Evolutionary conservation across 768 basidiomycete species (phyloP), one percentile per base, ranked within the genome.

Genomic region (Mycena indigotica): DNA sequence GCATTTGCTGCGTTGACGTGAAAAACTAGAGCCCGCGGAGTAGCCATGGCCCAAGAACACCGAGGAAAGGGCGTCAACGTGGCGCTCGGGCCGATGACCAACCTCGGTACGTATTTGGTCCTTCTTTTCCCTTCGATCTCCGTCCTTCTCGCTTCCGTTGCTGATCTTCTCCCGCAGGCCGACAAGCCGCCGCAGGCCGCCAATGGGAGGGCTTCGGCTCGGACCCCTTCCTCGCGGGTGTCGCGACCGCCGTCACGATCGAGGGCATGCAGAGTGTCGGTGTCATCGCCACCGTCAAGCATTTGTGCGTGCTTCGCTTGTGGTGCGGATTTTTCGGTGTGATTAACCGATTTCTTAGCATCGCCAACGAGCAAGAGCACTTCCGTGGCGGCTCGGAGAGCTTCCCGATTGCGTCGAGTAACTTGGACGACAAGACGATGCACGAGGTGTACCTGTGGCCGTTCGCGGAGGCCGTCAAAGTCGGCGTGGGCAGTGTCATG

Each of bases 21-120:
- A 63, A 82, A 80, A 35, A 75, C 26, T 59, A 80, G 84, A 44
- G 66, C 70, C 24, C 79, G 87, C 24, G 86, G 83, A 1, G 57
- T 72, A 4, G 83, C 82, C 1, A 81, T 89, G 76, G 87, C 85
- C 10, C 45, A 75, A 56, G 88, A 90, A 68, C 82, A 84, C 73
- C 73, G 72, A 53, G 79, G 77, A 24, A 85, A 87, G 67, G 88
- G 88, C 21, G 58, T 59, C 2, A 59, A 59, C 23, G 53, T 48
- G 16, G 53, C 53, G 28, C 24, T 87, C 6, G 68, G 62, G n/a
- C 61, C 56, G 24, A 64, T 64, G 60, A 59, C 52, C 38, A 63
- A 63, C 19, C 32, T 60, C 54, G 62, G 62, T 60, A 30, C 41
- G 58, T 40, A n/a, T 5, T 56, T 24, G 23, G n/a, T n/a, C n/a